A percentile compares a stretch with the other conserved stretches of the same genome.
phyloP scores from a whole-genome alignment of 345 rosid species.

The Cardamine occulta region DNA sequence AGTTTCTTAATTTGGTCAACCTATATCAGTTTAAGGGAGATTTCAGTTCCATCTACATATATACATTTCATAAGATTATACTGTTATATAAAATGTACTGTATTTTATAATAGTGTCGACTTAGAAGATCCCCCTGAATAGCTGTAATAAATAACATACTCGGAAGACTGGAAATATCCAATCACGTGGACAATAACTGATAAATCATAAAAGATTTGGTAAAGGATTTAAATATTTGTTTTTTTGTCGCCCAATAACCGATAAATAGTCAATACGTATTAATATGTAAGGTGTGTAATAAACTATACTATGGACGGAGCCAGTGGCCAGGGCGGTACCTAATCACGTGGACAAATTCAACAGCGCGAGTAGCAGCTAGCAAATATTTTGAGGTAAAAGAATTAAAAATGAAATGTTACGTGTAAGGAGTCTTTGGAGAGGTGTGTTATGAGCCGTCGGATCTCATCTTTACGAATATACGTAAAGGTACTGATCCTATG shows the following conservation, averaged over 20 bases:
- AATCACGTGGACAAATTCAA: not conserved
- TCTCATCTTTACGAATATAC: constrained; percentile 49
- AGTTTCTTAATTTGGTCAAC: too few relatives aligned
- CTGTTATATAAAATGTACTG: too few relatives aligned
- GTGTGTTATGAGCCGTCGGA: constrained; percentile 37
- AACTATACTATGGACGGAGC: not conserved
- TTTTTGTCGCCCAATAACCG: not conserved
- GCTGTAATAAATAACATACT: not conserved
- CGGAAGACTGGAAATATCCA: not conserved
- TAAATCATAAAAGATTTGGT: too few relatives aligned
- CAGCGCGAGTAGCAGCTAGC: not conserved
- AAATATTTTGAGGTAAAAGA: not conserved
- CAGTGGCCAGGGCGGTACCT: not conserved
- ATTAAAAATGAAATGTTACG: not conserved
- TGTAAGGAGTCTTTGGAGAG: constrained; percentile 33
- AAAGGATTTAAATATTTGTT: not conserved
- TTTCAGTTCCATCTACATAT: too few relatives aligned
- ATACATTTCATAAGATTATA: too few relatives aligned
- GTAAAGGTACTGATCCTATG: constrained; percentile 39
- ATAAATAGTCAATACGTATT: not conserved
- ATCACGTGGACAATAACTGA: not conserved
- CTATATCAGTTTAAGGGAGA: too few relatives aligned
- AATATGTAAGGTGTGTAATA: not conserved
- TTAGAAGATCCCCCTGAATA: too few relatives aligned
- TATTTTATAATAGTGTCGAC: too few relatives aligned